Evolutionary conservation across 306 rosid species (phyloP).

Genomic region (Trifolium fragiferum): DNA sequence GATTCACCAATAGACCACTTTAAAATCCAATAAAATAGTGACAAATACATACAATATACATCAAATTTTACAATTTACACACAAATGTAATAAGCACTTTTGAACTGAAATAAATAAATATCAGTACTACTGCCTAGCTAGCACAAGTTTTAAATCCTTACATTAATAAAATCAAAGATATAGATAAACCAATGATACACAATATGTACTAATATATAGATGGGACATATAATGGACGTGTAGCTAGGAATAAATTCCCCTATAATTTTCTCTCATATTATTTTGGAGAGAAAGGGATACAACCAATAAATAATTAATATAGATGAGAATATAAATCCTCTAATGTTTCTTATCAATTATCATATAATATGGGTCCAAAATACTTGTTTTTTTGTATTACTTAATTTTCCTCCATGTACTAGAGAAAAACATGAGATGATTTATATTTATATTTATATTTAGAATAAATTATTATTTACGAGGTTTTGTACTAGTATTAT

Average conservation of each 20-base stretch:
- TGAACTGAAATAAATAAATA: not conserved
- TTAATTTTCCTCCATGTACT: not conserved
- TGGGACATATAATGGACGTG: no score
- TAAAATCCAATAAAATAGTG: no score
- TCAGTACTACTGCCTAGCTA: not conserved
- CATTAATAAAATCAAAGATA: not conserved
- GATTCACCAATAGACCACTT: no score
- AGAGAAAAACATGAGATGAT: not conserved
- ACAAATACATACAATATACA: no score
- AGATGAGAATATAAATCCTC: not conserved
- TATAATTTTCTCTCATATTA: not conserved
- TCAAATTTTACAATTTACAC: not conserved
- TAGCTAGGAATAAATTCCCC: not conserved
- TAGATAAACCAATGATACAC: not conserved
- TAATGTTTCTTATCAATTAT: not conserved
- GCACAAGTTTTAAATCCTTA: not conserved
- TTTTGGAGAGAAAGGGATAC: not conserved
- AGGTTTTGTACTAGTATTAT: conserved; percentile 1
- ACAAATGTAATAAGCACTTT: not conserved
- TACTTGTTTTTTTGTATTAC: not conserved
- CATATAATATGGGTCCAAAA: not conserved
- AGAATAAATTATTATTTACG: conserved; percentile 4
- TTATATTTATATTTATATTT: not conserved
- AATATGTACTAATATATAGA: no score
- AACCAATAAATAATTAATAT: no score